Conservation (phyloP, 768 basidiomycete species). For the Lactarius indigo region DNA sequence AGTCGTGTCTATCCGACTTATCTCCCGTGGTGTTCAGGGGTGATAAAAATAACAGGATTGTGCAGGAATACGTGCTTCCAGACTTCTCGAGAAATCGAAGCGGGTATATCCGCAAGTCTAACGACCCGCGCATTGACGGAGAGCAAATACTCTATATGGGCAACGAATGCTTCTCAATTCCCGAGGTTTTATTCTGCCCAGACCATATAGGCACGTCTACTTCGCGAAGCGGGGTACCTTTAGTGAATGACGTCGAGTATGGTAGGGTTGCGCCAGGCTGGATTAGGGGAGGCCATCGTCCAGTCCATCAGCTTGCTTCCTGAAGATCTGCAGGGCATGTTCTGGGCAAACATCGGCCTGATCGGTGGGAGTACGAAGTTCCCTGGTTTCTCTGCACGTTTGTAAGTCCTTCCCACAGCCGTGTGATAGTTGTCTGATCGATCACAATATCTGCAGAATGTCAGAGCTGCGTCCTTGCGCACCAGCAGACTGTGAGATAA, state of each 20-base stretch:
- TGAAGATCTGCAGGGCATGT: slow-evolving; percentile 83
- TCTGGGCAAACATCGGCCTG: slow-evolving; percentile 91
- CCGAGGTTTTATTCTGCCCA: slow-evolving; percentile 90
- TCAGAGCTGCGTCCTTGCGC: slow-evolving; percentile 75
- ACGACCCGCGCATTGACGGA: slow-evolving; percentile 50
- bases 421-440: background rate
- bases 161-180: slow-evolving; percentile 88
- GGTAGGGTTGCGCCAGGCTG: slow-evolving; percentile 74
- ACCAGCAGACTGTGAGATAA: slow-evolving; percentile 75
- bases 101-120: slow-evolving; percentile 52
- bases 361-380: slow-evolving; percentile 82
- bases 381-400: slow-evolving; percentile 64
- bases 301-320: slow-evolving; percentile 73
- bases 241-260: slow-evolving; percentile 4
- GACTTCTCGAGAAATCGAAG: slow-evolving; percentile 70
- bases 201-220: slow-evolving; percentile 72
- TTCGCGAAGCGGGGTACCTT: slow-evolving; percentile 2
- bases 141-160: slow-evolving; percentile 80
- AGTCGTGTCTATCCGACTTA: slow-evolving; percentile 9
- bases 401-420: slow-evolving; percentile 53
- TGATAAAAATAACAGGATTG: slow-evolving; percentile 62
- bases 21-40: slow-evolving; percentile 36
- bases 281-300: slow-evolving; percentile 73
- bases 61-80: slow-evolving; percentile 88
- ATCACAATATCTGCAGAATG: slow-evolving; percentile 41